phyloP scores from a whole-genome alignment of 2,329 filamentous ascomycete species.

The Colletotrichum musicola region DNA sequence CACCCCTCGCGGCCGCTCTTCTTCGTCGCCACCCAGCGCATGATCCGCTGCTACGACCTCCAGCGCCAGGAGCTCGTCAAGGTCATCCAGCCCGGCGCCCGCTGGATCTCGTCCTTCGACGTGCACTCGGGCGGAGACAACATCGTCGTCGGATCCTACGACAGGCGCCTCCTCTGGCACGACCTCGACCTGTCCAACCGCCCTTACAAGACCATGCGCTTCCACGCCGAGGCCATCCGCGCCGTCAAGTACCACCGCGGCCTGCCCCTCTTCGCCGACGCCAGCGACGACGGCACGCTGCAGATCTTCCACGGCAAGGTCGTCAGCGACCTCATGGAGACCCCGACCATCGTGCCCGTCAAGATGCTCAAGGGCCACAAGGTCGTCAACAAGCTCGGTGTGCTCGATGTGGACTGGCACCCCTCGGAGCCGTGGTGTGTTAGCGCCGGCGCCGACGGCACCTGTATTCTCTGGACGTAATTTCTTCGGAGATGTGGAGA shows the following conservation, averaged over 20 bases:
- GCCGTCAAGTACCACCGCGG: constrained; percentile 88
- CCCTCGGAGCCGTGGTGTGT: constrained; percentile 93
- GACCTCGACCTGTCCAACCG: constrained; percentile 91
- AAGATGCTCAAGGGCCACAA: constrained; percentile 94
- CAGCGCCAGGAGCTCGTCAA: constrained; percentile 92
- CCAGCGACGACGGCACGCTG: constrained; percentile 92
- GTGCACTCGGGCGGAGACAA: constrained; percentile 95
- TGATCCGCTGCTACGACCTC: constrained; percentile 93
- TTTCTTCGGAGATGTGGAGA: neutral
- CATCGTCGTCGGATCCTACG: constrained; percentile 93
- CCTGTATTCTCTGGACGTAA: constrained; percentile 87
- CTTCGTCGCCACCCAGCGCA: constrained; percentile 95
- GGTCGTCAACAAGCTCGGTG: constrained; percentile 86
- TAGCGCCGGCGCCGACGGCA: constrained; percentile 94
- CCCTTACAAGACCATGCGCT: constrained; percentile 96
- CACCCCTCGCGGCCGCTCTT: constrained; percentile 93
- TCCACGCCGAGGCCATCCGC: constrained; percentile 92
- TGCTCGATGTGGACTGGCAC: constrained; percentile 97
- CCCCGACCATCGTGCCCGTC: constrained; percentile 94
- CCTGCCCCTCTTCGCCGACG: constrained; percentile 90
- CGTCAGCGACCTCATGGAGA: constrained; percentile 93
- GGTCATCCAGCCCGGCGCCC: constrained; percentile 91
- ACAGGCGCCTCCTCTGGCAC: constrained; percentile 94
- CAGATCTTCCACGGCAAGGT: constrained; percentile 99
- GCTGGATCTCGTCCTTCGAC: constrained; percentile 94